Conservation (phyloP, 768 basidiomycete genomes). For the Pleurotus eryngii region DNA sequence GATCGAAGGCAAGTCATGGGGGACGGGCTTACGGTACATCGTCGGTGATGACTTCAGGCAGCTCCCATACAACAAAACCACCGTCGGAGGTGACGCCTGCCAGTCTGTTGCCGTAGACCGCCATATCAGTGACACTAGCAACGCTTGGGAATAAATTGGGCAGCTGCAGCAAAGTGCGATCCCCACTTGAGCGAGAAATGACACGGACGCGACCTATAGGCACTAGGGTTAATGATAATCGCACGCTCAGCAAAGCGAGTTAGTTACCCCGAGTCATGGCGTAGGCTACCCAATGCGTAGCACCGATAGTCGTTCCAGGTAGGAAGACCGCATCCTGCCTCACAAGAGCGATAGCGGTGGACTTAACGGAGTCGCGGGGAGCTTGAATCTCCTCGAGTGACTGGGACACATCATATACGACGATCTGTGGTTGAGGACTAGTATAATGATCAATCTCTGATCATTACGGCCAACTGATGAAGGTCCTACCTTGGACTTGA, state of each 20-base stretch:
- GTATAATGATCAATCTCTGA: not conserved
- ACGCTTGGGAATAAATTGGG: slow-evolving; percentile 56
- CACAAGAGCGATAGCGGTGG: slow-evolving; percentile 87
- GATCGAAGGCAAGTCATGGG: slow-evolving; percentile 4
- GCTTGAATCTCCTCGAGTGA: slow-evolving; percentile 74
- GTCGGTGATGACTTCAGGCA: slow-evolving; percentile 80
- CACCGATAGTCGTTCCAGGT: slow-evolving; percentile 84
- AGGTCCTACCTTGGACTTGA: slow-evolving; percentile 54
- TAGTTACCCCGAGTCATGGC: slow-evolving; percentile 79
- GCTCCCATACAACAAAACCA: slow-evolving; percentile 86
- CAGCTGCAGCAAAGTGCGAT: slow-evolving; percentile 81
- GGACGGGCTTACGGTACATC: slow-evolving; percentile 70
- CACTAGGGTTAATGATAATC: slow-evolving; percentile 4
- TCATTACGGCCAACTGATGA: not conserved
- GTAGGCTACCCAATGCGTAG: slow-evolving; percentile 90
- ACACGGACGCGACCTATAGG: slow-evolving; percentile 73
- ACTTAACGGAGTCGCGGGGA: slow-evolving; percentile 72
- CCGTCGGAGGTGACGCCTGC: slow-evolving; percentile 87
- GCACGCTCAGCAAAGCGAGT: not conserved
- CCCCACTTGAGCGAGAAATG: slow-evolving; percentile 84
- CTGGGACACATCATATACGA: slow-evolving; percentile 74
- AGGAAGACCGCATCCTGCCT: slow-evolving; percentile 83
- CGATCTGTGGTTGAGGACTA: slow-evolving; percentile 63
- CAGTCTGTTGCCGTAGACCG: slow-evolving; percentile 76
- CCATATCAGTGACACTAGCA: slow-evolving; percentile 80